Conservation (phyloP, 2,329 filamentous ascomycete species). For the Sclerotinia nivalis region DNA sequence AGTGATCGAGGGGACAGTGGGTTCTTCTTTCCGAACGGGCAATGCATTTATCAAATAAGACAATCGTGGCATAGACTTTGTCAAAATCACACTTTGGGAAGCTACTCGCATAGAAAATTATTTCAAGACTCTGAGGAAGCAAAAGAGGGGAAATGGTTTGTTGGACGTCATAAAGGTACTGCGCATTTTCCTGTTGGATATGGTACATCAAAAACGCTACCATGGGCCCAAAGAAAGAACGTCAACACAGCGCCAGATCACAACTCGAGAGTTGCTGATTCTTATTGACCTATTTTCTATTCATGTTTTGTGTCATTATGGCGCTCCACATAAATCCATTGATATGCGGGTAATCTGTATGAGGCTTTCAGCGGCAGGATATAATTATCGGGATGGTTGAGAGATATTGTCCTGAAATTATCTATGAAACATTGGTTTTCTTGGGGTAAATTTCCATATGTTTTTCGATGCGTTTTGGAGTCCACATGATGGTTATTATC, state of each 20-base stretch:
- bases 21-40: background rate
- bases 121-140: too few relatives aligned
- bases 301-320: too few relatives aligned
- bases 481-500: background rate
- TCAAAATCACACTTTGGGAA: too few relatives aligned
- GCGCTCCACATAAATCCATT: too few relatives aligned
- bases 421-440: background rate
- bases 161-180: background rate
- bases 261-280: too few relatives aligned
- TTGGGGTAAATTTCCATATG: background rate
- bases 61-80: accelerated
- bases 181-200: background rate
- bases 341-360: too few relatives aligned
- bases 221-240: accelerated
- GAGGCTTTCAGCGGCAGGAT: background rate
- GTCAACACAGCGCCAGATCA: too few relatives aligned
- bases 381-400: background rate
- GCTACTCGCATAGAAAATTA: too few relatives aligned
- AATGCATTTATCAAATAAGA: background rate
- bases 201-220: background rate
- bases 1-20: too few relatives aligned
- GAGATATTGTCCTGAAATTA: too few relatives aligned
- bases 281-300: too few relatives aligned
- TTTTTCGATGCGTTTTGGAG: background rate
- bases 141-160: background rate